Base-by-base conservation (phyloP, 345 rosid species). In the Syzygium jambos region DNA sequence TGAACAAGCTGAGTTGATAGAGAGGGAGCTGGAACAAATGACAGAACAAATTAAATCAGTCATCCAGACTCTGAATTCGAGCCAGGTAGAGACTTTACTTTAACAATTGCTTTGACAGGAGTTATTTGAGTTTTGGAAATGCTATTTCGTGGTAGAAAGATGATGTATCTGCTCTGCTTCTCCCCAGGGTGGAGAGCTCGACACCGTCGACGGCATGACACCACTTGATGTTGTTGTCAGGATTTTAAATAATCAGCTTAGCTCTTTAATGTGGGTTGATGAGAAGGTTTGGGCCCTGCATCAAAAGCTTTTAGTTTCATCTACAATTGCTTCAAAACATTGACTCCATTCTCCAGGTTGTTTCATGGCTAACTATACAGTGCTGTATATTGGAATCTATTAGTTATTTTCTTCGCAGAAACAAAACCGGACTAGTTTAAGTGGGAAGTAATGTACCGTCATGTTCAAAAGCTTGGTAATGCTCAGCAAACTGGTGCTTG, bases 251-350 rank as follows among this genome's bases (percentile, higher is more conserved):
- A 98, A 98, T 92, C 99, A 98, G 93, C 93, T 98, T 25, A 95
- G 98, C 88, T 98, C 99, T 87, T 92, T 98, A 59, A 95, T 96
- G 97, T 96, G 98, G 99, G 94, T 98, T 80, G 99, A 98, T 89
- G 99, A 98, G 90, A 89, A 89, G 90, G 90, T 89, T 29, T 29
- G 89, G 38, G 38, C 46, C 54, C 52, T 63, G 73, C 53, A 21
- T 34, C 86, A 29, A 41, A 52, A 82, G 13, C 25, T 59, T 41
- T 83, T 11, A n/a, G 85, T 51, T 87, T 30, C 27, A 27, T 56
- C n/a, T 38, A 43, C 55, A 43, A 54, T 85, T 56, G 16, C 52
- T 59, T 85, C 34, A 46, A n/a, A 46, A 38, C 38, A 30, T 84
- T 19, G 86, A 84, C 61, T 52, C 41, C 59, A 84, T 84, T 55